Evolutionary conservation across 352 stramenopile genomes (phyloP).

Genomic region (Pythium dissimile): DNA sequence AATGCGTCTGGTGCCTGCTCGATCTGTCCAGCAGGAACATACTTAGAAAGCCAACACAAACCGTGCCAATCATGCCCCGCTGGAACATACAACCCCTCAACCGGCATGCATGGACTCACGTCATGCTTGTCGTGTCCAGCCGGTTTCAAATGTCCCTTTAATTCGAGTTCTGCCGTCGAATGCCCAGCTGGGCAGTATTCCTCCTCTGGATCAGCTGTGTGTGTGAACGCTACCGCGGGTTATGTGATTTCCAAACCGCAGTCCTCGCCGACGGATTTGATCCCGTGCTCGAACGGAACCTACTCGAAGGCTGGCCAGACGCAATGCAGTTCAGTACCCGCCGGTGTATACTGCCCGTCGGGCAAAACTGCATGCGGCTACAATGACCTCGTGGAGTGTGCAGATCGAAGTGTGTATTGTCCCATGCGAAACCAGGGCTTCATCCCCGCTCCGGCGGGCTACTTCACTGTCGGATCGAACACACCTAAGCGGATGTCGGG

Average conservation of each 20-base stretch:
- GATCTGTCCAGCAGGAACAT: constrained; percentile 36
- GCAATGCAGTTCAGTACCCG: constrained; percentile 35
- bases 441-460: constrained; percentile 36
- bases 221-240: constrained; percentile 38
- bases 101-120: constrained; percentile 16
- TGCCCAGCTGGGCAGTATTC: constrained; percentile 43
- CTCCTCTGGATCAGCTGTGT: constrained; percentile 25
- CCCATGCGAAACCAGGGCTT: constrained; percentile 33
- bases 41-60: constrained; percentile 30
- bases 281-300: constrained; percentile 42
- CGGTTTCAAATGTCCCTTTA: constrained; percentile 35
- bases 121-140: constrained; percentile 41
- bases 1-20: constrained; percentile 24
- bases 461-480: constrained; percentile 45
- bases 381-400: constrained; percentile 33
- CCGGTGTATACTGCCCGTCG: constrained; percentile 39
- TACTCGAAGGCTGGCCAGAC: constrained; percentile 51
- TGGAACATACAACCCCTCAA: constrained; percentile 44
- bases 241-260: constrained; percentile 29
- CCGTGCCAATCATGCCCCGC: constrained; percentile 32
- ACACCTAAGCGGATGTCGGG: constrained; percentile 20
- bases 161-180: constrained; percentile 18
- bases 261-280: constrained; percentile 29
- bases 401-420: constrained; percentile 41
- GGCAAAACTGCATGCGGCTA: constrained; percentile 30